Percentiles rank a stretch among this genome's conserved stretches.
Conservation (phyloP, 192 early-diverging fungal species). For the Funneliformis mosseae region DNA sequence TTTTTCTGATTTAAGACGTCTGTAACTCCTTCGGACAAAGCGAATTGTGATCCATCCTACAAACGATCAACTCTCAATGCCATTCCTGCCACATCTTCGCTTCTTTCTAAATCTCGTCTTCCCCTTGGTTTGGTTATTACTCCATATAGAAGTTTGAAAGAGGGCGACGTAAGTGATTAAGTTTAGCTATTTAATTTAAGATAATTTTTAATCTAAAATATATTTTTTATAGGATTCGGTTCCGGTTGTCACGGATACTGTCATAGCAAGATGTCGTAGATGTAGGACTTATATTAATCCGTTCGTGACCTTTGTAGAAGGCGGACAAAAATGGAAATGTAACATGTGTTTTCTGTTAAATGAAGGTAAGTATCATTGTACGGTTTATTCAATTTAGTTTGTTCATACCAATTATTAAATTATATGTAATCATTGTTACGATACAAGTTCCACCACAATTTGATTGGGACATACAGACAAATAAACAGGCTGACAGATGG, state of each 20-base stretch:
- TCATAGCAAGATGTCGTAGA: conserved; percentile 91
- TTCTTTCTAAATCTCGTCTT: conserved; percentile 85
- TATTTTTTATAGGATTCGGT: conserved; percentile 61
- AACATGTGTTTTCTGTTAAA: conserved; percentile 93
- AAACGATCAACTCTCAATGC: conserved; percentile 90
- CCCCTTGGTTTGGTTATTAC: conserved; percentile 90
- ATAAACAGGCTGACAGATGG: conserved; percentile 83
- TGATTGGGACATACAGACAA: conserved; percentile 77
- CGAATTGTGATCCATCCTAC: conserved; percentile 77
- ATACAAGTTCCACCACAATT: conserved; percentile 67
- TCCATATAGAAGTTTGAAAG: conserved; percentile 77
- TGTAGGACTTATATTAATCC: conserved; percentile 98
- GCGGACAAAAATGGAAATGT: conserved; percentile 95
- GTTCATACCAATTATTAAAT: neutral
- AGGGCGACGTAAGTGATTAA: conserved; percentile 63
- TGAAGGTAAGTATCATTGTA: conserved; percentile 63
- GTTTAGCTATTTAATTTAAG: neutral
- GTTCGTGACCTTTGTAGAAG: conserved; percentile 93
- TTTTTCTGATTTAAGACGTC: conserved; percentile 41
- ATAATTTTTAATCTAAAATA: neutral
- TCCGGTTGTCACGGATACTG: conserved; percentile 84
- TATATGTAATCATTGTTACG: neutral
- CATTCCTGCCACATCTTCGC: conserved; percentile 78
- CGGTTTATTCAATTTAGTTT: neutral
- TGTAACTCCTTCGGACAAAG: conserved; percentile 54